Percentiles rank a stretch among this genome's conserved stretches.
Conservation (phyloP, 139 green algal species). For the Coelastrella sp. region DNA sequence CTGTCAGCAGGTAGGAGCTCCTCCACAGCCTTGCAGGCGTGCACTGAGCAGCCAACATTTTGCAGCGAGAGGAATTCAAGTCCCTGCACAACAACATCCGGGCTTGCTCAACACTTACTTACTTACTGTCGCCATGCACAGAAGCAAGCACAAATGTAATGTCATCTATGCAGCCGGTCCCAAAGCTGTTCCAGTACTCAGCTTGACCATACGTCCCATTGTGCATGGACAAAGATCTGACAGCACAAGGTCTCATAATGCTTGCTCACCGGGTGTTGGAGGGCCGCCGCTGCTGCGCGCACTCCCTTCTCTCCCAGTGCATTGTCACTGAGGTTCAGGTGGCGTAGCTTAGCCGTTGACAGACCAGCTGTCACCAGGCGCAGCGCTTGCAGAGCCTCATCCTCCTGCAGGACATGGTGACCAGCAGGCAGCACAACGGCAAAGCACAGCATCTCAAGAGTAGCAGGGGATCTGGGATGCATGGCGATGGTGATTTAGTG, state of each 20-base stretch:
- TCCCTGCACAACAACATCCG: background rate
- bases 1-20: constrained; percentile 75
- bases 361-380: constrained; percentile 78
- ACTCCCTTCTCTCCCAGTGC: constrained; percentile 96
- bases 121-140: no score
- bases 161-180: no score
- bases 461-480: no score
- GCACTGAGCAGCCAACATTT: constrained; percentile 92
- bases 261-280: constrained; percentile 68
- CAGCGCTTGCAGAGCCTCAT: constrained; percentile 87
- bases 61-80: constrained; percentile 78
- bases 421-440: background rate
- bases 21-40: constrained; percentile 85
- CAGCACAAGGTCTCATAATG: background rate
- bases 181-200: no score
- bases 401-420: constrained; percentile 66
- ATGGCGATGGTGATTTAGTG: no score
- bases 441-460: background rate
- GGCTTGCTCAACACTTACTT: no score
- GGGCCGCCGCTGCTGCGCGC: constrained; percentile 76
- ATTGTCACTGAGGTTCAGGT: constrained; percentile 92
- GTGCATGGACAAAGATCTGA: background rate
- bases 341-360: constrained; percentile 57
- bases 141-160: no score
- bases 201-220: no score